Conservation (phyloP, 23 red algal genomes). For the Chondrus crispus region DNA sequence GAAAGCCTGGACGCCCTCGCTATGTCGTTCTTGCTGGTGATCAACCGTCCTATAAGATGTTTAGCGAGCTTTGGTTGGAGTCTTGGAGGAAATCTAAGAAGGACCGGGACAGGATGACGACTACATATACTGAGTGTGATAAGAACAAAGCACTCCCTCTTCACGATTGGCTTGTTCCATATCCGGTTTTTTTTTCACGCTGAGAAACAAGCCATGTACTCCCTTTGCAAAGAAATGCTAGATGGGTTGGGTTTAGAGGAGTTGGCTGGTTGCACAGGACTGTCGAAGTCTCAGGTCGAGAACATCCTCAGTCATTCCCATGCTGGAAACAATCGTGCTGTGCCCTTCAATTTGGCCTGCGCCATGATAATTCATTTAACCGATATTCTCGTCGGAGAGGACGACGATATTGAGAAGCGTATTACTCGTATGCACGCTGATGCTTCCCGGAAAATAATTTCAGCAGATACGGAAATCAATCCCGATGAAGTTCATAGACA, state of each 20-base stretch:
- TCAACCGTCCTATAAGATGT: neutral
- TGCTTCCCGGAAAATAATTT: no score
- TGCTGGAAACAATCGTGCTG: neutral
- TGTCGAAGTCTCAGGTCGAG: neutral
- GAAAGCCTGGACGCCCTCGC: neutral
- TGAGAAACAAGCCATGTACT: neutral
- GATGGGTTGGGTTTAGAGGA: neutral
- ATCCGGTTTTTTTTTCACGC: neutral
- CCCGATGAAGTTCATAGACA: no score
- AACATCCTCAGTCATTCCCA: neutral
- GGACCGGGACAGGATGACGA: neutral
- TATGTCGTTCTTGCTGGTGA: neutral
- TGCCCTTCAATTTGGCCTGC: neutral
- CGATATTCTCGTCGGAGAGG: neutral
- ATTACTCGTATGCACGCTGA: no score
- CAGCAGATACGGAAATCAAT: no score
- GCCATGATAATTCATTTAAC: neutral
- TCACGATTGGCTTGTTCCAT: neutral
- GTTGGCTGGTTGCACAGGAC: neutral
- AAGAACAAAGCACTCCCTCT: neutral
- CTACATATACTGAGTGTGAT: neutral
- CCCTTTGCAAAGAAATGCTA: neutral
- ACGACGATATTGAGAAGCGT: neutral
- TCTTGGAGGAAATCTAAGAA: neutral
- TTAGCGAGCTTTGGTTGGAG: neutral